Evolutionary conservation across 257 asterid species (phyloP).

Genomic region (Verbena officinalis): DNA sequence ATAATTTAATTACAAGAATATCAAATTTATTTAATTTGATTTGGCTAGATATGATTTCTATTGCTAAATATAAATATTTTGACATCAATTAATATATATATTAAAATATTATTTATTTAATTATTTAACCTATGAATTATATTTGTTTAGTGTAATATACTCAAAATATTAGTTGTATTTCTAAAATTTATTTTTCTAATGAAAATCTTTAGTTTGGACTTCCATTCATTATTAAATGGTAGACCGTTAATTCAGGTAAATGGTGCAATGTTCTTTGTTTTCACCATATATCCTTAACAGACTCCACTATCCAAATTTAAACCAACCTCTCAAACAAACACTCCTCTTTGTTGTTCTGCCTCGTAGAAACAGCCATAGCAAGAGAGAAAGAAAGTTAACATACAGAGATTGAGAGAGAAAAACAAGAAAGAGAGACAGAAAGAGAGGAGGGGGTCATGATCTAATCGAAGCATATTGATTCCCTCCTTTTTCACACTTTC

Average conservation of each 20-base stretch:
- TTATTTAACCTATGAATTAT: too few species aligned
- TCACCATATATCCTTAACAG: constrained; percentile 28
- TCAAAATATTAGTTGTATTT: too few species aligned
- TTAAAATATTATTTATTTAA: too few species aligned
- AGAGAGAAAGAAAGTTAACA: constrained; percentile 10
- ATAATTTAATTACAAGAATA: too few species aligned
- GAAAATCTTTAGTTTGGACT: not conserved
- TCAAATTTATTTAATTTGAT: too few species aligned
- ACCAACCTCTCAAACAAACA: constrained; percentile 32
- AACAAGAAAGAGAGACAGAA: constrained; percentile 1
- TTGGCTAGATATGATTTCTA: too few species aligned
- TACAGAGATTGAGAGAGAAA: constrained; percentile 7
- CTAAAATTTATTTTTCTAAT: too few species aligned
- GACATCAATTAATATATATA: too few species aligned
- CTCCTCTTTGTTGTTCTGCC: constrained; percentile 5
- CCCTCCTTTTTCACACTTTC: not conserved
- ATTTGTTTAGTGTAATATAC: too few species aligned
- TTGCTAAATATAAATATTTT: too few species aligned
- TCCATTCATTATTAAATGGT: constrained; percentile 10
- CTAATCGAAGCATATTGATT: constrained; percentile 24
- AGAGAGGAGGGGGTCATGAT: constrained; percentile 61
- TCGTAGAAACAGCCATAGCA: not conserved
- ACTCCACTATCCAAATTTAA: constrained; percentile 32
- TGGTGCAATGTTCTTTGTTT: constrained; percentile 14
- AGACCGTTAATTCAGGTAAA: constrained; percentile 51